Conservation (phyloP, 768 basidiomycete species). For the Boletus vermiculosoides region DNA sequence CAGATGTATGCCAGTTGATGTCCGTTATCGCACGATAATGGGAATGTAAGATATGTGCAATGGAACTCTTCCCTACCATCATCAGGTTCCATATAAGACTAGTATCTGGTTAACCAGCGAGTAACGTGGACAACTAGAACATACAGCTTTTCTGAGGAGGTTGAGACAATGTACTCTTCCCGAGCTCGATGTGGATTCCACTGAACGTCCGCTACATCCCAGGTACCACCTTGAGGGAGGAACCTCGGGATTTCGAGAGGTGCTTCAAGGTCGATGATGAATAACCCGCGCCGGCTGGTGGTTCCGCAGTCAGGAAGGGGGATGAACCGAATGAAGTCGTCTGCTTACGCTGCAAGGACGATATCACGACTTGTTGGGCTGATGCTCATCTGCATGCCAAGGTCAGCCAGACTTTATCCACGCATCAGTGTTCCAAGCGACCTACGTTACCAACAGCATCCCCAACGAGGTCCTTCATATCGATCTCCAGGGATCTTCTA, state of each 20-base stretch:
- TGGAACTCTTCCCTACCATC: slow-evolving; percentile 68
- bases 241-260: slow-evolving; percentile 88
- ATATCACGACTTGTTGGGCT: slow-evolving; percentile 86
- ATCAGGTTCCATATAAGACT: slow-evolving; percentile 95
- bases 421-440: slow-evolving; percentile 2
- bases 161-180: slow-evolving; percentile 82
- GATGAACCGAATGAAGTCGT: neutral
- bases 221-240: slow-evolving; percentile 93
- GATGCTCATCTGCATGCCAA: slow-evolving; percentile 74
- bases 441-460: slow-evolving; percentile 83
- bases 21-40: slow-evolving; percentile 97
- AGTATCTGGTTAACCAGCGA: neutral
- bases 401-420: slow-evolving; percentile 6
- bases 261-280: slow-evolving; percentile 90
- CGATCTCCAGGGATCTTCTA: slow-evolving; percentile 61
- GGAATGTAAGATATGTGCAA: slow-evolving; percentile 80
- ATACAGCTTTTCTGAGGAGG: slow-evolving; percentile 85
- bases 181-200: slow-evolving; percentile 84
- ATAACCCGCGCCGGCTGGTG: slow-evolving; percentile 78
- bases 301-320: neutral
- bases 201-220: slow-evolving; percentile 92
- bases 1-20: slow-evolving; percentile 92
- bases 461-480: slow-evolving; percentile 77
- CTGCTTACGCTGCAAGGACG: slow-evolving; percentile 79
- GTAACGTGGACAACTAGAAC: slow-evolving; percentile 23